Base-by-base conservation (phyloP, 345 rosid species). In the Pistacia vera region DNA sequence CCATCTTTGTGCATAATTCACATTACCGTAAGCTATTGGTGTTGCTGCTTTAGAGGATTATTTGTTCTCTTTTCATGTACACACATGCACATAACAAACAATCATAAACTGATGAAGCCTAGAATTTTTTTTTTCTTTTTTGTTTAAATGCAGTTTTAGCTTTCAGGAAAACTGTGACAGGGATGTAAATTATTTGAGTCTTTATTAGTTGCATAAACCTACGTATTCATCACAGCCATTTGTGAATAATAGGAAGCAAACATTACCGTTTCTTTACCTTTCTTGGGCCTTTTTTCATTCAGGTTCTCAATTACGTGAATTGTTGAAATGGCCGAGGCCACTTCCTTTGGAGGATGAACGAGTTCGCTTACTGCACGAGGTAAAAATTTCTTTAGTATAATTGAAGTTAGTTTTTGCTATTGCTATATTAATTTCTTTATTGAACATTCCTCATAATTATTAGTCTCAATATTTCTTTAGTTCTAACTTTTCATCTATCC, bases 311-410 rank as follows among this genome's bases (percentile, higher is more conserved):
- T 82, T 92, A 70, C 85, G 91, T 0, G 83, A 85, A 41, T 38
- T 92, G 81, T 73, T 92, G 81, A 86, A 87, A 83, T 92, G 95
- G 97, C 93, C 97, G 22, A 85, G 95, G 79, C 88, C 95, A 52
- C 92, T 92, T 79, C 97, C 97, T 70, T 85, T 89, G 82, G 97
- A 92, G 84, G 93, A 90, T 64, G 97, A 92, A 80, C 82, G 95
- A 11, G 79, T 85, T 57, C 95, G 93, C 60, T 73, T 92, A 48
- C 78, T 92, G 71, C 93, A 88, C 75, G 97, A 92, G 97, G 95
- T 92, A 66, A 48, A 80, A 48, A 75, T 46, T 35, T 51, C 48
- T 55, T 59, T 59, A 25, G 25, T 66, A 4, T 16, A 16, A 20
- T 28, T 28, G 11, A 67, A 75, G 66, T 63, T 13, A 44, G 30